phyloP scores from a whole-genome alignment of 345 rosid species.

The Luvunga scandens region DNA sequence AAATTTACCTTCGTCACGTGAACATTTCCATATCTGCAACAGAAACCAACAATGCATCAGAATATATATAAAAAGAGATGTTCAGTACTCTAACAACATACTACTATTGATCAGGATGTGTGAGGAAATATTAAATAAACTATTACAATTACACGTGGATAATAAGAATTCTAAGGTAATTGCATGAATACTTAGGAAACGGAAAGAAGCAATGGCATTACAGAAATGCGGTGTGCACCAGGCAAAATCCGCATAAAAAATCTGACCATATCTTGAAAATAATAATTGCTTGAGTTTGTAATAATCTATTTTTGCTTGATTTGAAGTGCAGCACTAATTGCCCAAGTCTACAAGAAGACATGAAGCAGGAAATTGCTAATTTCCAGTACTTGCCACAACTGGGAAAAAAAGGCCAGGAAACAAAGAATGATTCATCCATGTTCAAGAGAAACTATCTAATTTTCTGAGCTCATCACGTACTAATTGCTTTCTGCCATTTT shows the following conservation, averaged over 20 bases:
- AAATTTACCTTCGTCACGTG: conserved; percentile 87
- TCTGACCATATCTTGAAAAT: not conserved
- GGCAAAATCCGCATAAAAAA: not conserved
- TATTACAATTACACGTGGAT: no score
- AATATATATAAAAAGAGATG: conserved; percentile 4
- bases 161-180: no score
- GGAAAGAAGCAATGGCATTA: not conserved
- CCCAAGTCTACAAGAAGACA: not conserved
- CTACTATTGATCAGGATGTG: not conserved
- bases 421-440: not conserved
- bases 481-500: not conserved
- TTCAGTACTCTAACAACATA: not conserved
- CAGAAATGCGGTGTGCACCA: not conserved
- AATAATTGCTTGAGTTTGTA: not conserved
- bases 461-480: not conserved
- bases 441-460: not conserved
- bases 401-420: not conserved
- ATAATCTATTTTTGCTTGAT: not conserved
- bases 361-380: not conserved
- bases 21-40: conserved; percentile 95
- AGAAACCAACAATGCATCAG: conserved; percentile 26
- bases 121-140: not conserved
- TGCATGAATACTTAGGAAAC: not conserved
- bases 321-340: not conserved
- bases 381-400: not conserved